A percentile compares a stretch with the other conserved stretches of the same genome.
phyloP scores from a whole-genome alignment of 1,284 basidiomycete species.

The Hypsizygus ulmarius region DNA sequence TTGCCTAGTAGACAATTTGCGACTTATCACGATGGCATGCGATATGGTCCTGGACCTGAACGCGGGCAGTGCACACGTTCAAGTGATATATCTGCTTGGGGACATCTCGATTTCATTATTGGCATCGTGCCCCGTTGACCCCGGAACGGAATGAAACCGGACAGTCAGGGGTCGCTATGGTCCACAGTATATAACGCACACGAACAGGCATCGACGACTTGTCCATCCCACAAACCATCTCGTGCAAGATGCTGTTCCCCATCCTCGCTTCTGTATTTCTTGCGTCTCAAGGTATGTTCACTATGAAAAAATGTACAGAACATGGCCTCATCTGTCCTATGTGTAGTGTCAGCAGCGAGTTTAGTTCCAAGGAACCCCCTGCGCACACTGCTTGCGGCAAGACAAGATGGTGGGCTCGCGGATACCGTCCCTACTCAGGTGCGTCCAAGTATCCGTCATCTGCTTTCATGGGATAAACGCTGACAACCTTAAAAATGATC shows the following conservation, averaged over 20 bases:
- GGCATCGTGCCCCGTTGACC: too few species aligned
- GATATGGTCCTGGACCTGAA: too few species aligned
- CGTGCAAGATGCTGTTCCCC: background rate
- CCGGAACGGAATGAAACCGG: too few species aligned
- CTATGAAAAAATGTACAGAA: background rate
- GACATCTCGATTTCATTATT: too few species aligned
- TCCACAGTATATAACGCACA: too few species aligned
- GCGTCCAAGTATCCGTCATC: background rate
- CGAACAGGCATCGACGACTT: too few species aligned
- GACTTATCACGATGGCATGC: too few species aligned
- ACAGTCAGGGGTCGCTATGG: too few species aligned
- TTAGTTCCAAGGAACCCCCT: background rate
- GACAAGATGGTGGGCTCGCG: background rate
- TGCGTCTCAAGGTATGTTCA: slow-evolving; percentile 1
- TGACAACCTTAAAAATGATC: background rate
- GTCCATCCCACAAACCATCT: background rate
- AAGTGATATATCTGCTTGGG: too few species aligned
- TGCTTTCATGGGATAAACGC: background rate
- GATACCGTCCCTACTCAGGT: slow-evolving; percentile 3
- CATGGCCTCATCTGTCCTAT: background rate
- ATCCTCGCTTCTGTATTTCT: slow-evolving; percentile 1
- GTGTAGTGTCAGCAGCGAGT: slow-evolving; percentile 4
- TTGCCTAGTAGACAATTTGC: too few species aligned
- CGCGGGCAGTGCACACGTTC: too few species aligned
- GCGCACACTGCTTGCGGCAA: slow-evolving; percentile 6